These are phyloP conservation scores for Setaria viridis DNA, from an alignment of 202 grass and related monocot genomes.

Conservation along the genomic window DNA sequence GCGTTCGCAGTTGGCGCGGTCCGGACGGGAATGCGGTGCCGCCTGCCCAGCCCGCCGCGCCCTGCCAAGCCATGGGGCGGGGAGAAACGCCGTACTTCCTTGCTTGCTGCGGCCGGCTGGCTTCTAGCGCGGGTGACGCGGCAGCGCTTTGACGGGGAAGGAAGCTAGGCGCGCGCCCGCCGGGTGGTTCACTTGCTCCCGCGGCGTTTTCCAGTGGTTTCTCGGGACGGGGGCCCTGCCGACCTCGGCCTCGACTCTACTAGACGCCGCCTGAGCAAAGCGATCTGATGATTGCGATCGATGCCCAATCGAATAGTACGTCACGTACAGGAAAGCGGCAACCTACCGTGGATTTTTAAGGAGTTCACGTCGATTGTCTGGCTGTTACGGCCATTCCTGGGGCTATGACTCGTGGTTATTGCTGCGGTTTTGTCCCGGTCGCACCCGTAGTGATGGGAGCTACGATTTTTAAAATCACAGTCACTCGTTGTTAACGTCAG, in stretches of 20 bases:
- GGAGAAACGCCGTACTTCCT: no score
- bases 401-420: slow-evolving; percentile 2
- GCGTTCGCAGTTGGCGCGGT: no score
- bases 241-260: neutral
- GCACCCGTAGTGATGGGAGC: slow-evolving; percentile 9
- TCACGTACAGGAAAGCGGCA: neutral
- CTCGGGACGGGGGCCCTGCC: no score
- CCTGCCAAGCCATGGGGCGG: no score
- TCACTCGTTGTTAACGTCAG: neutral
- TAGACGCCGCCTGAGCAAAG: neutral
- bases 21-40: no score
- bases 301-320: neutral
- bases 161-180: no score
- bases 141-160: no score
- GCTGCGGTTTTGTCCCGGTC: neutral
- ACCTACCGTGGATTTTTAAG: neutral
- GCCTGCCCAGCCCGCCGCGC: no score
- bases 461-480: neutral
- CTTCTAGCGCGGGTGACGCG: neutral
- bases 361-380: neutral
- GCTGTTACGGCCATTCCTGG: slow-evolving; percentile 3
- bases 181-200: neutral
- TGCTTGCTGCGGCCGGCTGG: neutral
- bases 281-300: neutral
- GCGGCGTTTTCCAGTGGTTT: neutral